Evolutionary conservation across 331 rosid species (phyloP).

Genomic region (Spiraea crenata): DNA sequence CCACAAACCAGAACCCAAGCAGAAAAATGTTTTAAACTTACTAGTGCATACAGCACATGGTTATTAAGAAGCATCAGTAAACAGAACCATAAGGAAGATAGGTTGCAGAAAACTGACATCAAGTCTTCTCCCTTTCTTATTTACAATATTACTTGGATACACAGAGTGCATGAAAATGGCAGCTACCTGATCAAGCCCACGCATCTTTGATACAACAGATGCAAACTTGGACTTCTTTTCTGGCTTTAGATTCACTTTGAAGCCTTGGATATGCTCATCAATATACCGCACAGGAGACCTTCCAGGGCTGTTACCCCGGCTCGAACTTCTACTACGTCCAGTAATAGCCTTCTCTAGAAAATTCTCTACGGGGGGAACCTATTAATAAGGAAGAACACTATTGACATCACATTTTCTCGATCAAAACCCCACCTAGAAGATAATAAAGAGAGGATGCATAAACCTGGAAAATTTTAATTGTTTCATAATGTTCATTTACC

Average conservation of each 20-base stretch:
- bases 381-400: conserved; percentile 19
- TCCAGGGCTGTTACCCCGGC: conserved; percentile 90
- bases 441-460: neutral
- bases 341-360: conserved; percentile 79
- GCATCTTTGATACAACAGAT: conserved; percentile 91
- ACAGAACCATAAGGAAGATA: neutral
- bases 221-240: conserved; percentile 94
- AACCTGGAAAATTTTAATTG: neutral
- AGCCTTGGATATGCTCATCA: conserved; percentile 84
- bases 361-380: conserved; percentile 87
- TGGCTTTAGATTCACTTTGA: conserved; percentile 82
- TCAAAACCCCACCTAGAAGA: neutral
- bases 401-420: neutral
- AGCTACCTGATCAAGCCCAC: conserved; percentile 94
- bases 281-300: conserved; percentile 78
- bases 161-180: conserved; percentile 7
- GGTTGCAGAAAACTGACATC: neutral
- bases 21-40: neutral
- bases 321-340: conserved; percentile 89
- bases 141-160: neutral
- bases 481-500: conserved; percentile 40
- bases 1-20: neutral
- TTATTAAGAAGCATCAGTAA: neutral
- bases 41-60: neutral
- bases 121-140: neutral